These are phyloP conservation scores for Dendrothele bispora DNA, from an alignment of 768 basidiomycete genomes.

Conservation along the genomic window DNA sequence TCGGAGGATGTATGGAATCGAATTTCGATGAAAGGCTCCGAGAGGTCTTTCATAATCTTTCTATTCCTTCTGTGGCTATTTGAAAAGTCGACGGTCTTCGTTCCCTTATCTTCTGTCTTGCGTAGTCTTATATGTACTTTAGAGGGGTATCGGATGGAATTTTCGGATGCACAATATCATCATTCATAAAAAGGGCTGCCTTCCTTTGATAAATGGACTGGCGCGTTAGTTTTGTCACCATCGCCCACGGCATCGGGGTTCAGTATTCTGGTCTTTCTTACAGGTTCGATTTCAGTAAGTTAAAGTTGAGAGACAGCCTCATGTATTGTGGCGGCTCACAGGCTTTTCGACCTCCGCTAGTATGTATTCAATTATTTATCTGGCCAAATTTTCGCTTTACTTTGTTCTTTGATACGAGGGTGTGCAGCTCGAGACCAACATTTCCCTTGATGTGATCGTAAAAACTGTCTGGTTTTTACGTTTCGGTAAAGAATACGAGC, in stretches of 20 bases:
- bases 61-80: too few relatives aligned
- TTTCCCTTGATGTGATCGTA: conserved; percentile 95
- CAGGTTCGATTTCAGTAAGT: conserved; percentile 62
- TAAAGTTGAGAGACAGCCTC: conserved; percentile 91
- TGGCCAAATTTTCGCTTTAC: conserved; percentile 92
- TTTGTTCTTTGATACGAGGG: conserved; percentile 96
- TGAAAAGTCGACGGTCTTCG: too few relatives aligned
- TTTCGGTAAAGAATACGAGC: conserved; percentile 97
- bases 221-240: conserved; percentile 63
- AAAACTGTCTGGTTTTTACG: conserved; percentile 94
- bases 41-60: too few relatives aligned
- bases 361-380: conserved; percentile 44
- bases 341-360: conserved; percentile 81
- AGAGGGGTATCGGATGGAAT: too few relatives aligned
- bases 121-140: too few relatives aligned
- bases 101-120: too few relatives aligned
- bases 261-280: conserved; percentile 50
- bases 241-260: conserved; percentile 61
- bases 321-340: conserved; percentile 98
- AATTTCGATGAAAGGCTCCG: too few relatives aligned
- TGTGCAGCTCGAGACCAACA: conserved; percentile 83
- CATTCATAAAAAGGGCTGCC: too few relatives aligned
- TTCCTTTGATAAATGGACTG: too few relatives aligned
- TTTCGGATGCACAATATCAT: too few relatives aligned
- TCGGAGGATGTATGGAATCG: too few relatives aligned